phyloP scores from a whole-genome alignment of 257 asterid genomes.

The Rauvolfia tetraphylla region DNA sequence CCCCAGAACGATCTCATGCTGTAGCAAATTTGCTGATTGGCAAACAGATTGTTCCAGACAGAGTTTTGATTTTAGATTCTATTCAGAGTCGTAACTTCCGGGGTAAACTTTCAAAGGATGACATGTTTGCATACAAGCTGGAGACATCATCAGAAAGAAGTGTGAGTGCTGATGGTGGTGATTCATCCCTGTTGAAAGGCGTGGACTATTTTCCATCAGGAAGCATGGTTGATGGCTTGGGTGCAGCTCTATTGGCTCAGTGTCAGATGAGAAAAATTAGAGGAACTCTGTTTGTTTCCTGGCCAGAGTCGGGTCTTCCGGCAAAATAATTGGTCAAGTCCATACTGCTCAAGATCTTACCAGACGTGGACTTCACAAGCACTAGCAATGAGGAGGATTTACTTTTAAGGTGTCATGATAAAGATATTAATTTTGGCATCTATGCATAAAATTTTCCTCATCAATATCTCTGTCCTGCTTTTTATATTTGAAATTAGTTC shows the following conservation, averaged over 20 bases:
- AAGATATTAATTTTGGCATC: constrained; percentile 65
- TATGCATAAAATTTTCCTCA: constrained; percentile 46
- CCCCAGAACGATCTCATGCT: constrained; percentile 75
- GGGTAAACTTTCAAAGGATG: constrained; percentile 77
- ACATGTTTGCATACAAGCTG: constrained; percentile 63
- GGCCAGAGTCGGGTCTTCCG: constrained; percentile 78
- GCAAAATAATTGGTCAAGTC: constrained; percentile 58
- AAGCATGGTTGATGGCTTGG: constrained; percentile 86
- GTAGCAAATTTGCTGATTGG: constrained; percentile 74
- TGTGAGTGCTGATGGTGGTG: constrained; percentile 22
- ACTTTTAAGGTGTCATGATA: constrained; percentile 41
- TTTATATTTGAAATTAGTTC: neutral
- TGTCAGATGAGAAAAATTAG: constrained; percentile 69
- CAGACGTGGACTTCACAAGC: constrained; percentile 37
- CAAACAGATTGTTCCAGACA: constrained; percentile 55
- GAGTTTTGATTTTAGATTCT: constrained; percentile 80
- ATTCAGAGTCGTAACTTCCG: constrained; percentile 66
- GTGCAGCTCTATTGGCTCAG: constrained; percentile 72
- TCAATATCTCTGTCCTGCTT: neutral
- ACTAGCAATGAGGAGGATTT: constrained; percentile 41
- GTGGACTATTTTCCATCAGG: constrained; percentile 85
- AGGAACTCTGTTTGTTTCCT: constrained; percentile 67
- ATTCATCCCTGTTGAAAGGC: constrained; percentile 42
- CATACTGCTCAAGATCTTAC: constrained; percentile 47
- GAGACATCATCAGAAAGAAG: constrained; percentile 69